These are phyloP conservation scores for Paraphaeosphaeria minitans DNA, from an alignment of 2,329 filamentous ascomycete species.

Conservation along the genomic window DNA sequence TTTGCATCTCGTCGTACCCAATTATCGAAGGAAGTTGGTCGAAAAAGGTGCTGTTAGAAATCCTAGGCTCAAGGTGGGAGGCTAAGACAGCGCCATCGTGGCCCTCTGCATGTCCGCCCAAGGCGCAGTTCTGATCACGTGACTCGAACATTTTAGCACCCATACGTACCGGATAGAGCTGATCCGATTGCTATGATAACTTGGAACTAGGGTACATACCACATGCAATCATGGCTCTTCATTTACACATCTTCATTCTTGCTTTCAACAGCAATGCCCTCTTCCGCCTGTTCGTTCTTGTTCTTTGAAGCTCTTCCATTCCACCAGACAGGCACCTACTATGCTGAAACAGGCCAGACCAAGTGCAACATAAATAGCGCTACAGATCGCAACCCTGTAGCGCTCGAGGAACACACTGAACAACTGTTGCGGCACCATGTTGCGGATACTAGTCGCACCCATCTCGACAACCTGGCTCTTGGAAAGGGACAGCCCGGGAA, in stretches of 20 bases:
- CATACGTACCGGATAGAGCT: too few species aligned
- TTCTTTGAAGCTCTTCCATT: conserved; percentile 23
- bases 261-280: not conserved
- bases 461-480: conserved; percentile 17
- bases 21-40: conserved; percentile 50
- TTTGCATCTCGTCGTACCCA: conserved; percentile 44
- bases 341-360: conserved; percentile 14
- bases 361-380: conserved; percentile 19
- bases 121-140: too few species aligned
- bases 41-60: conserved; percentile 48
- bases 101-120: conserved; percentile 38
- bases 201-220: too few species aligned
- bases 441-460: conserved; percentile 22
- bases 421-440: conserved; percentile 17
- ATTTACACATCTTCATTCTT: not conserved
- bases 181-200: too few species aligned
- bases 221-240: not conserved
- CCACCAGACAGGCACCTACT: conserved; percentile 15
- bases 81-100: conserved; percentile 54
- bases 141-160: too few species aligned
- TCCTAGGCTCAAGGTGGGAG: conserved; percentile 54
- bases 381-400: conserved; percentile 16
- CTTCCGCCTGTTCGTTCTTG: not conserved
- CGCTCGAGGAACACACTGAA: conserved; percentile 10
- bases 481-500: conserved; percentile 25